Percentiles rank a stretch among this genome's conserved stretches.
These are phyloP conservation scores for Microsporum audouinii DNA, from an alignment of 2,329 filamentous ascomycete species.

Conservation along the genomic window DNA sequence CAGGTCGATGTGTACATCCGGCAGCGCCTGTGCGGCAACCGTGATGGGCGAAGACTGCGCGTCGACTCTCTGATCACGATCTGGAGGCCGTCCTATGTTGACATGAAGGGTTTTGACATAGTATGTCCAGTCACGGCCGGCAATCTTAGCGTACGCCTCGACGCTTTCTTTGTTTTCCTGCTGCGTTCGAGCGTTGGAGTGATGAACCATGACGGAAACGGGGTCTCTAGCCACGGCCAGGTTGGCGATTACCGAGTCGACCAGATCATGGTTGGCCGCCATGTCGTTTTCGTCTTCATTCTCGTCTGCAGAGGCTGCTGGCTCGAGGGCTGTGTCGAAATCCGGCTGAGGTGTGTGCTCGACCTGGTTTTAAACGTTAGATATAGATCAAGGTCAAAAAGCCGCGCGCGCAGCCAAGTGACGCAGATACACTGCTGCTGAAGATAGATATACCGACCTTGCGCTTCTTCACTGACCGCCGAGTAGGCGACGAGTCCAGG, in stretches of 20 bases:
- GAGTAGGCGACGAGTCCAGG: constrained; percentile 38
- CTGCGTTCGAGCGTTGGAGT: constrained; percentile 34
- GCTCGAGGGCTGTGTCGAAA: constrained; percentile 25
- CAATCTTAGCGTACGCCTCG: constrained; percentile 41
- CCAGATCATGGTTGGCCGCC: constrained; percentile 33
- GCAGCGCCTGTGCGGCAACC: constrained; percentile 33
- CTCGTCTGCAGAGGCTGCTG: constrained; percentile 25
- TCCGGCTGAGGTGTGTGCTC: constrained; percentile 24
- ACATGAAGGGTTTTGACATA: constrained; percentile 40
- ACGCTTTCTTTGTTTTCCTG: constrained; percentile 36
- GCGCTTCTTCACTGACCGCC: constrained; percentile 38
- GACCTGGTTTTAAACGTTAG: constrained; percentile 19
- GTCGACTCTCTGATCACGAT: constrained; percentile 32
- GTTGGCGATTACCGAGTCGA: constrained; percentile 39
- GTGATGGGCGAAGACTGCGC: constrained; percentile 38
- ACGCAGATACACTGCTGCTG: too few species aligned
- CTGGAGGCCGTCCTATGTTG: constrained; percentile 40
- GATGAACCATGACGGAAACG: constrained; percentile 34
- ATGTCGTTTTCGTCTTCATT: constrained; percentile 35
- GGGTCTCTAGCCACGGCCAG: constrained; percentile 35
- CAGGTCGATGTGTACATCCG: constrained; percentile 70
- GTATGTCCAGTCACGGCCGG: constrained; percentile 42
- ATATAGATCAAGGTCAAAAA: neutral
- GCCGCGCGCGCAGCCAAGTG: neutral
- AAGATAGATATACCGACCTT: constrained; percentile 28